A percentile compares a stretch with the other conserved stretches of the same genome.
These are phyloP conservation scores for Myotisia sp. DNA, from an alignment of 2,329 filamentous ascomycete species.

Conservation along the genomic window DNA sequence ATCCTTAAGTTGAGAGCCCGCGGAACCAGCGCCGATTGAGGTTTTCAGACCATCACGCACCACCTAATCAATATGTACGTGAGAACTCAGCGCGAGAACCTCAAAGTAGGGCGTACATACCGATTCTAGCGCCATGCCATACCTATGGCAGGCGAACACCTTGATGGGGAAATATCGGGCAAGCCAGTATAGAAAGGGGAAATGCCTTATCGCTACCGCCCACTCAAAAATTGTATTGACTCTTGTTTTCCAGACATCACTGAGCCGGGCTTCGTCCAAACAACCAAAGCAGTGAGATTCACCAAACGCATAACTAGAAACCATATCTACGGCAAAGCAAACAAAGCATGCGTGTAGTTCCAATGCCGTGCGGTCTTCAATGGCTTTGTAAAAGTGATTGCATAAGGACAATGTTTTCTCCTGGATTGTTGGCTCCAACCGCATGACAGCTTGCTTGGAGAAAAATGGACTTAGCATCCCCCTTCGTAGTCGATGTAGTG, in stretches of 20 bases:
- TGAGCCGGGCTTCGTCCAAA: neutral
- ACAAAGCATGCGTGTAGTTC: neutral
- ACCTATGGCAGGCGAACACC: too few species aligned
- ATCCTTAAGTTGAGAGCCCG: too few species aligned
- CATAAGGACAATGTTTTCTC: constrained; percentile 10
- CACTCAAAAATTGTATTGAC: neutral
- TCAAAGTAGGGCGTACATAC: too few species aligned
- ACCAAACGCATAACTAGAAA: constrained; percentile 2
- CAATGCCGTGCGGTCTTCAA: neutral
- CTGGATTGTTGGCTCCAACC: constrained; percentile 12
- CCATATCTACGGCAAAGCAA: neutral
- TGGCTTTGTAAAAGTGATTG: neutral
- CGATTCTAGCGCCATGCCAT: too few species aligned
- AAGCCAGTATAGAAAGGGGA: too few species aligned
- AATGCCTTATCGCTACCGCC: neutral
- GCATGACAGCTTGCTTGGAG: constrained; percentile 11
- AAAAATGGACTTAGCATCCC: constrained; percentile 16
- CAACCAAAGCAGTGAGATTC: neutral
- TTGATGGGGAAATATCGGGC: too few species aligned
- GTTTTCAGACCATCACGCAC: too few species aligned
- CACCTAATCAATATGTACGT: too few species aligned
- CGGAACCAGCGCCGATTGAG: too few species aligned
- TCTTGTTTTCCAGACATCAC: constrained; percentile 1
- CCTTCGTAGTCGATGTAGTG: constrained; percentile 15
- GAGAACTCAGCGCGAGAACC: too few species aligned